Conservation (phyloP, 2,329 filamentous ascomycete species). For the Mycocentrospora acerina region DNA sequence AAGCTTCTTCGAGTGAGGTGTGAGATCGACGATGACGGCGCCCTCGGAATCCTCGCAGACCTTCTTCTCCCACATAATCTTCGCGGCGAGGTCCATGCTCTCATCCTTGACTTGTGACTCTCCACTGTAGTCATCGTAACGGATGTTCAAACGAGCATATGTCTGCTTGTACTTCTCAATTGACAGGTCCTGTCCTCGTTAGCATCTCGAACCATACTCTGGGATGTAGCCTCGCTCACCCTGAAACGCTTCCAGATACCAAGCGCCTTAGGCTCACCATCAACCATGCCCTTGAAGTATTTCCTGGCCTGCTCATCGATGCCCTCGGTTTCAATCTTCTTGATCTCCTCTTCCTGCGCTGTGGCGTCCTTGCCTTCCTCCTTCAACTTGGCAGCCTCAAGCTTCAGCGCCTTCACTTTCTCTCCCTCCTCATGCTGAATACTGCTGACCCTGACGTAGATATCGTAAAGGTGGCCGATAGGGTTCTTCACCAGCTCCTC, state of each 20-base stretch:
- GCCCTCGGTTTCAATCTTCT: slow-evolving; percentile 40
- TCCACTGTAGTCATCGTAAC: slow-evolving; percentile 67
- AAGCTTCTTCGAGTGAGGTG: slow-evolving; percentile 68
- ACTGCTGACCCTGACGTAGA: slow-evolving; percentile 75
- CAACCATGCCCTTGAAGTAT: slow-evolving; percentile 70
- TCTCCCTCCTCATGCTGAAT: slow-evolving; percentile 67
- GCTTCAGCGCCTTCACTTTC: slow-evolving; percentile 59
- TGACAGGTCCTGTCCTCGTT: slow-evolving; percentile 52
- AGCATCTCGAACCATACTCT: slow-evolving; percentile 1
- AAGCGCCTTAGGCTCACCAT: slow-evolving; percentile 60
- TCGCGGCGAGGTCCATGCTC: slow-evolving; percentile 63
- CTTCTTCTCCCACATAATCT: slow-evolving; percentile 59
- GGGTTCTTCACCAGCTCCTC: slow-evolving; percentile 70
- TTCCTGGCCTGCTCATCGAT: slow-evolving; percentile 72
- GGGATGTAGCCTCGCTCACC: slow-evolving; percentile 7
- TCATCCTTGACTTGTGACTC: slow-evolving; percentile 67
- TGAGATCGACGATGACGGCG: slow-evolving; percentile 68
- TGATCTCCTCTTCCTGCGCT: slow-evolving; percentile 44
- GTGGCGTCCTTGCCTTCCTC: slow-evolving; percentile 47
- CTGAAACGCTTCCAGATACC: slow-evolving; percentile 65
- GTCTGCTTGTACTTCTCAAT: slow-evolving; percentile 66
- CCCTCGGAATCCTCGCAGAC: slow-evolving; percentile 66
- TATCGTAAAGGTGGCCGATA: slow-evolving; percentile 78
- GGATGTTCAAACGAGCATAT: slow-evolving; percentile 65
- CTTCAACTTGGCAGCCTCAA: slow-evolving; percentile 38